phyloP scores from a whole-genome alignment of 306 rosid species.

The Cajanus cajan region DNA sequence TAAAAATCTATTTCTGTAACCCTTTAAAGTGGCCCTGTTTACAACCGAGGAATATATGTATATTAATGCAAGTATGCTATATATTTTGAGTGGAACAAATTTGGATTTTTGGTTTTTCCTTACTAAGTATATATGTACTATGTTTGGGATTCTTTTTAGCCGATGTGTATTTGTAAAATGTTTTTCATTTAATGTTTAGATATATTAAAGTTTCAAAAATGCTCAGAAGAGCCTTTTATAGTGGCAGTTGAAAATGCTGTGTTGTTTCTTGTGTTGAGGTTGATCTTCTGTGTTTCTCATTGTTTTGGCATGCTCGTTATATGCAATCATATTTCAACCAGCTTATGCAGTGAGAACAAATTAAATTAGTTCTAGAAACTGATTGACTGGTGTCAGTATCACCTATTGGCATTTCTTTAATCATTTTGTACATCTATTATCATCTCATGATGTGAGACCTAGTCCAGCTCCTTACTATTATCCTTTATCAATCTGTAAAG shows the following conservation, averaged over 20 bases:
- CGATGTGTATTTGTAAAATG: not conserved
- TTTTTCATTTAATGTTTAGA: not conserved
- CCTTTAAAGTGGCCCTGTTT: not conserved
- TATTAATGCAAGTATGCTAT: not conserved
- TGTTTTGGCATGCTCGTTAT: conserved; percentile 3
- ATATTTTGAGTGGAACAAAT: not conserved
- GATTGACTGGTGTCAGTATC: not conserved
- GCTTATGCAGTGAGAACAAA: not conserved
- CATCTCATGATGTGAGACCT: not conserved
- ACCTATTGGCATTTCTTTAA: not conserved
- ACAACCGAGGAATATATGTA: not conserved
- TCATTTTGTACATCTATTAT: not conserved
- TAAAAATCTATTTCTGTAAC: not conserved
- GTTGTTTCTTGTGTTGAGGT: conserved; percentile 7
- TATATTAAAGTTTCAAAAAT: not conserved
- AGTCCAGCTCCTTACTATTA: not conserved
- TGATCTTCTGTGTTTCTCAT: not conserved
- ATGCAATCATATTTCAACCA: not conserved
- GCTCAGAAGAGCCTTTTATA: not conserved
- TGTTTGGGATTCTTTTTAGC: too few species aligned
- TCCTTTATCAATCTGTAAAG: not conserved
- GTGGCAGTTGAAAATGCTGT: not conserved
- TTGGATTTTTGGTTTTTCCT: not conserved
- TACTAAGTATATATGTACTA: too few species aligned
- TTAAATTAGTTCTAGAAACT: conserved; percentile 3